Conservation (phyloP, 208 protist species). For the Wallacemonas rigidus region DNA sequence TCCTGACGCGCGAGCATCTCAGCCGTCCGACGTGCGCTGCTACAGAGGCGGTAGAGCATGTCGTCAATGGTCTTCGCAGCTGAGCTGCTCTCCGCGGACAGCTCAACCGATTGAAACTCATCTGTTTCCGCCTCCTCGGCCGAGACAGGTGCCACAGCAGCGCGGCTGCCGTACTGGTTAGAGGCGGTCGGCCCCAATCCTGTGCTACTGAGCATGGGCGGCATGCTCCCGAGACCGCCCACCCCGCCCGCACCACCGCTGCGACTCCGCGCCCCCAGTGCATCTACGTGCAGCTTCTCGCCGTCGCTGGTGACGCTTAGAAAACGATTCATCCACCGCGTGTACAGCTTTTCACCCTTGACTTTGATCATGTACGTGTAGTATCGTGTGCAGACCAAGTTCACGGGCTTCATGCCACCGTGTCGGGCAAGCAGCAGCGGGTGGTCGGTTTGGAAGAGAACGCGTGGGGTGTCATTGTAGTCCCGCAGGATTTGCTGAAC, state of each 20-base stretch:
- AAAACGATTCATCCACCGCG: conserved; percentile 68
- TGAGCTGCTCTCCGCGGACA: conserved; percentile 39
- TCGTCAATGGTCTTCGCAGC: conserved; percentile 44
- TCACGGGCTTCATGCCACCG: conserved; percentile 49
- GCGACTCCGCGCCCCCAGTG: neutral
- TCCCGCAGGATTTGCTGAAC: conserved; percentile 76
- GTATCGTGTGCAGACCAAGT: conserved; percentile 69
- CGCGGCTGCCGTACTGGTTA: conserved; percentile 10
- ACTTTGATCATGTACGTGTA: conserved; percentile 84
- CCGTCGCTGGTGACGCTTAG: conserved; percentile 36
- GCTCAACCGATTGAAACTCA: conserved; percentile 54
- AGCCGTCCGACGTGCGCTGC: conserved; percentile 50
- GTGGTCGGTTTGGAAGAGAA: conserved; percentile 59
- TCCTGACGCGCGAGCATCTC: conserved; percentile 57
- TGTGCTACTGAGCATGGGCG: neutral
- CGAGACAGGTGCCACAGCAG: conserved; percentile 2
- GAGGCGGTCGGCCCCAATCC: neutral
- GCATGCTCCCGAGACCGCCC: neutral
- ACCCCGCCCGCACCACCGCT: neutral
- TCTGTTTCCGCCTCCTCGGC: conserved; percentile 8
- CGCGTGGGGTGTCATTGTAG: conserved; percentile 67
- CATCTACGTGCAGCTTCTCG: conserved; percentile 15
- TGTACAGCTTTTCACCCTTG: conserved; percentile 77
- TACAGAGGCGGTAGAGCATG: conserved; percentile 44
- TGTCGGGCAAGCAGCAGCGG: conserved; percentile 55